phyloP scores from a whole-genome alignment of 2,329 filamentous ascomycete species.

The Fusarium nematophilum region DNA sequence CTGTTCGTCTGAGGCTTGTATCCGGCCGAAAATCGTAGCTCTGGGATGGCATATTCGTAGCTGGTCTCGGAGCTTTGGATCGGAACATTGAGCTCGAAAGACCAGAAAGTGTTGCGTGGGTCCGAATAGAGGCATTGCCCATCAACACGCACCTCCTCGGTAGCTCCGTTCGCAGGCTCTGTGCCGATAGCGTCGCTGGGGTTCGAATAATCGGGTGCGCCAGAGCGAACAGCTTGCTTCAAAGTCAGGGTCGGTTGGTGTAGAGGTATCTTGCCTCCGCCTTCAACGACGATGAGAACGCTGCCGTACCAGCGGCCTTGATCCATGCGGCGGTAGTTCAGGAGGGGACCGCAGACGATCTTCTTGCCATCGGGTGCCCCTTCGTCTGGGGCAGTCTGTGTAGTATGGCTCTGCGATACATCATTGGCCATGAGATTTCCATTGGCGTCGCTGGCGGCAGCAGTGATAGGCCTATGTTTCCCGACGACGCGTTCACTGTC shows the following conservation, averaged over 20 bases:
- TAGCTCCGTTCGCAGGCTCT: slow-evolving; percentile 45
- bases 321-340: slow-evolving; percentile 83
- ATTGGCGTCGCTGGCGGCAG: slow-evolving; percentile 49
- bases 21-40: slow-evolving; percentile 69
- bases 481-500: slow-evolving; percentile 46
- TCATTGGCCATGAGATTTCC: slow-evolving; percentile 13
- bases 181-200: slow-evolving; percentile 45
- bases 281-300: slow-evolving; percentile 82
- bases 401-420: slow-evolving; percentile 46
- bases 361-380: slow-evolving; percentile 62
- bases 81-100: slow-evolving; percentile 84
- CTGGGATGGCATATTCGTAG: slow-evolving; percentile 82
- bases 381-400: slow-evolving; percentile 19
- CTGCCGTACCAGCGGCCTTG: slow-evolving; percentile 84
- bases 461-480: slow-evolving; percentile 61
- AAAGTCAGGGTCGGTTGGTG: slow-evolving; percentile 69
- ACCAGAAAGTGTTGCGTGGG: slow-evolving; percentile 86
- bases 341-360: slow-evolving; percentile 76
- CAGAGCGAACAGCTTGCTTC: slow-evolving; percentile 54
- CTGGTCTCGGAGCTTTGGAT: slow-evolving; percentile 75
- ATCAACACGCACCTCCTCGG: slow-evolving; percentile 56
- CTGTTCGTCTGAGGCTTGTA: slow-evolving; percentile 69
- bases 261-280: slow-evolving; percentile 71
- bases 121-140: slow-evolving; percentile 72
- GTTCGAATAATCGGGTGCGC: slow-evolving; percentile 35